phyloP scores from a whole-genome alignment of 2,329 filamentous ascomycete species.

The Alternaria brassicae region DNA sequence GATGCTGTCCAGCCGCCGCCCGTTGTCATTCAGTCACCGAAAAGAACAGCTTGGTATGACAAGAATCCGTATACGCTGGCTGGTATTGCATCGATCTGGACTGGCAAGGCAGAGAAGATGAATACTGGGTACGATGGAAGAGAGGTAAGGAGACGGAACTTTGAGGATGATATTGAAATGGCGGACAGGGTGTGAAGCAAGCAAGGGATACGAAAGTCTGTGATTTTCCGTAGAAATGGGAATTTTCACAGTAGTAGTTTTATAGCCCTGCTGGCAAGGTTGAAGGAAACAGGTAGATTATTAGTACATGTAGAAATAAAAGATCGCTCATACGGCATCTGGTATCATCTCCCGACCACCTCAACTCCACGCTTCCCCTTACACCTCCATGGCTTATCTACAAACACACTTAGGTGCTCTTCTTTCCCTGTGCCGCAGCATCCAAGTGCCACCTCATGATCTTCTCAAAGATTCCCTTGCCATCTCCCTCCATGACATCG shows the following conservation, averaged over 20 bases:
- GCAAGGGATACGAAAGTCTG: not conserved
- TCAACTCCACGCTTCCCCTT: not conserved
- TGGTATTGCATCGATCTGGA: slow-evolving; percentile 10
- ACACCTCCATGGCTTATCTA: not conserved
- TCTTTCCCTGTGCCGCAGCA: slow-evolving; percentile 5
- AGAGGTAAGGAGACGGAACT: not conserved
- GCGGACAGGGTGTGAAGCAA: not conserved
- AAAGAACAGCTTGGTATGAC: not conserved
- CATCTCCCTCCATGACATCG: slow-evolving; percentile 78
- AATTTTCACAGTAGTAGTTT: not conserved
- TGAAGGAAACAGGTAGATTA: not conserved
- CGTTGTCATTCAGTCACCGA: not conserved
- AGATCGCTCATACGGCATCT: not conserved
- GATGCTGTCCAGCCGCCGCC: not conserved
- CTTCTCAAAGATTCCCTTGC: slow-evolving; percentile 77
- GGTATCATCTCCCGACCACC: not conserved
- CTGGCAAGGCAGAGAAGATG: not conserved
- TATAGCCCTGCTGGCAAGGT: not conserved
- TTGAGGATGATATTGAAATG: slow-evolving; percentile 6
- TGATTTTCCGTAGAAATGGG: not conserved
- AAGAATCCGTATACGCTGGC: slow-evolving; percentile 7
- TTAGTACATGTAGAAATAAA: not conserved
- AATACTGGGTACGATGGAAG: slow-evolving; percentile 3
- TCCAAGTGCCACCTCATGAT: slow-evolving; percentile 84
- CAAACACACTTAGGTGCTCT: not conserved